These are phyloP conservation scores for Cercophora newfieldiana DNA, from an alignment of 495 filamentous ascomycete species.

Conservation along the genomic window DNA sequence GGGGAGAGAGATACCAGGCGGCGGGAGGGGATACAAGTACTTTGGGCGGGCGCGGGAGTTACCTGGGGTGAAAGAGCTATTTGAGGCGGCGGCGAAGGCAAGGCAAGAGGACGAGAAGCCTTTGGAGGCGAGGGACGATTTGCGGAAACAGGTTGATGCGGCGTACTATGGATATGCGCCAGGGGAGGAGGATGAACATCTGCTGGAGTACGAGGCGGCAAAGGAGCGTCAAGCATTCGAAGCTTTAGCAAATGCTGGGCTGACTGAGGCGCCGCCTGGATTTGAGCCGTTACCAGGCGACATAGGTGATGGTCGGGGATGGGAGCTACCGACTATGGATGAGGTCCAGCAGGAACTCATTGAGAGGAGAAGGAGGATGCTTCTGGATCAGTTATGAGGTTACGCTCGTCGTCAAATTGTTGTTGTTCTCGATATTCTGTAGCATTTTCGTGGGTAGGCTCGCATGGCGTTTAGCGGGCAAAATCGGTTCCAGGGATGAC, in stretches of 20 bases:
- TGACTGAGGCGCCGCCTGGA: conserved; percentile 49
- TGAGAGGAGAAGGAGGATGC: conserved; percentile 75
- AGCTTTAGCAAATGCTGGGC: conserved; percentile 45
- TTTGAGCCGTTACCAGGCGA: conserved; percentile 91
- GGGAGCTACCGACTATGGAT: conserved; percentile 81
- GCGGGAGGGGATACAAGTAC: conserved; percentile 79
- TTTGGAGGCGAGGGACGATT: conserved; percentile 61
- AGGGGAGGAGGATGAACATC: conserved; percentile 85
- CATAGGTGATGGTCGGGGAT: conserved; percentile 75
- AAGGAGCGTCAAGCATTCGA: conserved; percentile 83
- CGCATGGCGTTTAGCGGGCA: conserved; percentile 22
- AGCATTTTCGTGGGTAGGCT: conserved; percentile 29
- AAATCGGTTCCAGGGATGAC: not conserved
- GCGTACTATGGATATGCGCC: conserved; percentile 94
- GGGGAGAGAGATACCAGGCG: conserved; percentile 85
- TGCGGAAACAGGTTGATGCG: conserved; percentile 85
- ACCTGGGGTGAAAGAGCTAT: conserved; percentile 95
- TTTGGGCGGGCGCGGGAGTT: conserved; percentile 90
- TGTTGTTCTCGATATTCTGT: not conserved
- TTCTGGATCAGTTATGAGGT: conserved; percentile 61
- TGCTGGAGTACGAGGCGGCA: conserved; percentile 77
- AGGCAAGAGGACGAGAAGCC: conserved; percentile 54
- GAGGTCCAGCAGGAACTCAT: conserved; percentile 93
- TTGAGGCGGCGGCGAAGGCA: conserved; percentile 71
- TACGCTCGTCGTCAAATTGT: not conserved